Base-by-base conservation (phyloP, 306 rosid genomes). In the Quercus variabilis region DNA sequence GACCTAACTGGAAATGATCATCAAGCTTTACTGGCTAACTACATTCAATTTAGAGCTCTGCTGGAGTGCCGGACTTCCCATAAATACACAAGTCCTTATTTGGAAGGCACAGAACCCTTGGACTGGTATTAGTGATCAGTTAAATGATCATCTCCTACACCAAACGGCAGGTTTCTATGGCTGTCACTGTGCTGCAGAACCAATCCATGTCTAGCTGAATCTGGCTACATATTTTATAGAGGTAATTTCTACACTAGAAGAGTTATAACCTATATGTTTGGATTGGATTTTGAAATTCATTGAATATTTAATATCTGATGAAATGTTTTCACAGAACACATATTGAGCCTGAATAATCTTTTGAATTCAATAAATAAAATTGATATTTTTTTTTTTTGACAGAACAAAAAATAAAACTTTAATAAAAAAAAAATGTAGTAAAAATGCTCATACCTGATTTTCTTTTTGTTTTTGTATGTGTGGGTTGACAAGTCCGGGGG, bases 91-190 rank as follows among this genome's bases (percentile, higher is more conserved):
- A 97, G 97, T 94, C 69, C 82, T 94, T 74, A 92, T 94, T 83
- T 94, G 97, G 98, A 94, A 94, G 89, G 88, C 98, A 33, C 97
- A 92, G 82, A 92, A 94, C 86, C 98, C 94, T 38, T 94, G 98
- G 98, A 88, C 97, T 23, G 98, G 98, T 81, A 89, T 94, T 59
- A 89, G 97, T 84, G 98, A 97, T 75, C 98, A 94, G 85, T 90
- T 94, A 82, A 91, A 94, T 17, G 97, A 94, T 78, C 98, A 92
- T 83, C 92, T 94, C 74, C 91, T 89, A 60, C 94, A 94, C 87
- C 98, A 94, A 82, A 92, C 92, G 1, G 97, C 98, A 3, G 97
- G 97, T 76, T 92, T 94, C 86, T 92, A 87, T 87, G 95, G 97
- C 55, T 94, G 97, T 84, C 91, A 92, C 49, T 76, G 89, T 31